Conservation (phyloP, 2,329 filamentous ascomycete genomes). For the Fonsecaea erecta region DNA sequence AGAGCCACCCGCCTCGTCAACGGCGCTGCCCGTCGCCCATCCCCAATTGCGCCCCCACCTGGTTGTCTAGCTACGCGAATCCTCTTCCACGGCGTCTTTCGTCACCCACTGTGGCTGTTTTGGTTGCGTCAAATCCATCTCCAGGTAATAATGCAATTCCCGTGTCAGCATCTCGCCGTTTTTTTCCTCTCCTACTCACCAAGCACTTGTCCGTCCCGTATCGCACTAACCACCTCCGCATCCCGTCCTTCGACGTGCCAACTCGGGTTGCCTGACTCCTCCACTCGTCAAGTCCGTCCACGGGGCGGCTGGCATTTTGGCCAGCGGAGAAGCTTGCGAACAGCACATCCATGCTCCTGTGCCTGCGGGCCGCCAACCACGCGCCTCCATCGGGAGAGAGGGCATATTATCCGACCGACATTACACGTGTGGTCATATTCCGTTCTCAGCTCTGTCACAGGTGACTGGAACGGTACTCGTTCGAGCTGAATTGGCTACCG, state of each 20-base stretch:
- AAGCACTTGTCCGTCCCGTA: background rate
- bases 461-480: background rate
- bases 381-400: background rate
- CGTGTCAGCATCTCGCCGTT: background rate
- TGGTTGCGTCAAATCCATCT: background rate
- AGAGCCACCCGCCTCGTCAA: background rate
- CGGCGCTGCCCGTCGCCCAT: background rate
- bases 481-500: background rate
- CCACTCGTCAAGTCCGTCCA: conserved; percentile 18
- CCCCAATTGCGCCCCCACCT: background rate
- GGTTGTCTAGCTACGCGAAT: background rate
- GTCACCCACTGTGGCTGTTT: conserved; percentile 1
- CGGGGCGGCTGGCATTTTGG: conserved; percentile 6
- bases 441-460: background rate
- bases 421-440: background rate
- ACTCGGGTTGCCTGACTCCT: conserved; percentile 12
- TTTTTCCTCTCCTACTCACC: background rate
- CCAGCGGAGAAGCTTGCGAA: background rate
- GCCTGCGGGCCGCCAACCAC: conserved; percentile 1
- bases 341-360: conserved; percentile 14
- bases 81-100: background rate
- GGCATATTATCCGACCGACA: background rate
- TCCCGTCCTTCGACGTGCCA: background rate
- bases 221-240: background rate
- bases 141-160: background rate